Base-by-base conservation (phyloP, 176 grass and related monocot species). In the Juncus inflexus region DNA sequence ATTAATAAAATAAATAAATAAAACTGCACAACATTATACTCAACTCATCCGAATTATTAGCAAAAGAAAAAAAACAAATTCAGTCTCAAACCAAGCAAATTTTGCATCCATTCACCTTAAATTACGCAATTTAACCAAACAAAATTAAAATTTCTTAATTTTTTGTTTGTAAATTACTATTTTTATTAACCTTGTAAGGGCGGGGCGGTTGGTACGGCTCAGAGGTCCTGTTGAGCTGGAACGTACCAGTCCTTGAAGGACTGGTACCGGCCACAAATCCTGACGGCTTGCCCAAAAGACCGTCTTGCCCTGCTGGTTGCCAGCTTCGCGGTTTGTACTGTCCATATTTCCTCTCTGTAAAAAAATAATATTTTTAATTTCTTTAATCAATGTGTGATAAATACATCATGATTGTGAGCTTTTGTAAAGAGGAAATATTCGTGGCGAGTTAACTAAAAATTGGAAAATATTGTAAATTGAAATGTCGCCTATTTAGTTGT, bases 151-250 rank as follows among this genome's bases (percentile, higher is more conserved):
- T 28, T 28, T 28, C 19, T 28, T 28, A 28, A 28, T 28, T 28
- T 28, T 28, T 28, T 28, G 0, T 28, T 28, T 28, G 19, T 28
- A 28, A 28, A 28, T 28, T 28, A 28, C 1, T 28, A 28, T 28
- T 28, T 28, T 28, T 28, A 28, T 28, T 39, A 62, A 95, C 83
- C 84, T 91, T 91, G 73, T 64, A 86, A 67, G 84, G 84, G 45
- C 95, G 95, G 39, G 95, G 95, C 71, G 95, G 95, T 50, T 99
- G 95, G 76, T 99, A 99, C 58, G 89, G 89, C 65, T 94, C 80
- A 62, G 83, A 72, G 68, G 55, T 80, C 78, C 51, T 94, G 58
- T 84, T 99, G 50, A 83, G 58, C 52, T 94, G 83, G 84, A 79
- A 77, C 1, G 76, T 15, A 3, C 39, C 63, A 54, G 36, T 84